phyloP scores from a whole-genome alignment of 2,329 filamentous ascomycete species.

The Ophiostoma quercus region DNA sequence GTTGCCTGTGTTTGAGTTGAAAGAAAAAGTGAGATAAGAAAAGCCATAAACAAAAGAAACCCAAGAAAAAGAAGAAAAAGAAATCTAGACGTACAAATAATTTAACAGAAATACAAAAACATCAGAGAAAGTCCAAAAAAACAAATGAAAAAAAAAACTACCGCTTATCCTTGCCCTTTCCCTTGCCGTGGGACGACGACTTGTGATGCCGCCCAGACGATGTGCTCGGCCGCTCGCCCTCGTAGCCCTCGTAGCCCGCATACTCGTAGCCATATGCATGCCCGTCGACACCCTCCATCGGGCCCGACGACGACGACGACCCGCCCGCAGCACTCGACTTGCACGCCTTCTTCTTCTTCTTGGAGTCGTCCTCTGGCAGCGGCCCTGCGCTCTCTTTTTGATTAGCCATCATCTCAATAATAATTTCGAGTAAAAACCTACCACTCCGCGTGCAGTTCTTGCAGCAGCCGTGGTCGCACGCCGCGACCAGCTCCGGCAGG shows the following conservation, averaged over 20 bases:
- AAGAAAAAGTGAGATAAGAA: neutral
- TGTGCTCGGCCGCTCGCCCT: neutral
- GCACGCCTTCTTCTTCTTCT: conserved; percentile 22
- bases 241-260: neutral
- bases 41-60: neutral
- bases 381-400: conserved; percentile 24
- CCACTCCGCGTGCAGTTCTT: conserved; percentile 43
- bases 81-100: no score
- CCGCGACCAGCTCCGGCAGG: conserved; percentile 37
- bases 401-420: neutral
- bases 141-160: neutral
- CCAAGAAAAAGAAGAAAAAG: neutral
- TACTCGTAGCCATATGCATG: neutral
- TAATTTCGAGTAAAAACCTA: conserved; percentile 31
- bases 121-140: no score
- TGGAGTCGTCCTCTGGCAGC: conserved; percentile 23
- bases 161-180: conserved; percentile 3
- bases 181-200: neutral
- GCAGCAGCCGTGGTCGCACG: conserved; percentile 52
- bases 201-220: conserved; percentile 4
- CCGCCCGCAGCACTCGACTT: neutral
- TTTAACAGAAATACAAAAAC: neutral
- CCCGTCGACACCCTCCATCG: neutral
- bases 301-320: neutral
- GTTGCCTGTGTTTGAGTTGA: neutral